Conservation (phyloP, 768 basidiomycete species). For the Pleurotus djamor region DNA sequence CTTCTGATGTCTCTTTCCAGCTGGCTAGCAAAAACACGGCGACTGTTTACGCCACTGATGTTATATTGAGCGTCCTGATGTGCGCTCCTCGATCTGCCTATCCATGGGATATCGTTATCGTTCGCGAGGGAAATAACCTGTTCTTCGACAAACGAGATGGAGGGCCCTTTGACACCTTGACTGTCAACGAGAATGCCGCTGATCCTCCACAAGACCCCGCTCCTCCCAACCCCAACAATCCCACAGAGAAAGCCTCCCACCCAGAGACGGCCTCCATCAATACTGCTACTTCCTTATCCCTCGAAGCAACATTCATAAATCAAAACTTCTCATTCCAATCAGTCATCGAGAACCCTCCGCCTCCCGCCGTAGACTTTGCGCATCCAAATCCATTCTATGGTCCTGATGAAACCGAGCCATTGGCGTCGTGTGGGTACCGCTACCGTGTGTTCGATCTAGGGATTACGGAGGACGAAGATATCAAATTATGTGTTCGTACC, state of each 20-base stretch:
- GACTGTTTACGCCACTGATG: slow-evolving; percentile 91
- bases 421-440: slow-evolving; percentile 94
- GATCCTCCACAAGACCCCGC: slow-evolving; percentile 88
- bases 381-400: slow-evolving; percentile 96
- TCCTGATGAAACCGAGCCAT: slow-evolving; percentile 90
- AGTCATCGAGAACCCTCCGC: slow-evolving; percentile 68
- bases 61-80: slow-evolving; percentile 95
- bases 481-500: slow-evolving; percentile 90
- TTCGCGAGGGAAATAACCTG: slow-evolving; percentile 88
- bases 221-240: slow-evolving; percentile 77
- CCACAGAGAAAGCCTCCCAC: slow-evolving; percentile 55
- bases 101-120: slow-evolving; percentile 98
- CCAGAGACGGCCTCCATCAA: slow-evolving; percentile 87
- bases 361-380: slow-evolving; percentile 67
- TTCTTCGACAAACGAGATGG: slow-evolving; percentile 98
- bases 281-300: slow-evolving; percentile 86
- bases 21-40: slow-evolving; percentile 80
- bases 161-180: slow-evolving; percentile 95
- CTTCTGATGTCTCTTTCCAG: slow-evolving; percentile 33
- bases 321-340: slow-evolving; percentile 98
- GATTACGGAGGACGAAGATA: slow-evolving; percentile 86
- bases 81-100: slow-evolving; percentile 93
- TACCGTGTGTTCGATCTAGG: slow-evolving; percentile 95
- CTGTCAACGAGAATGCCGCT: slow-evolving; percentile 97
- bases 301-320: slow-evolving; percentile 99